Evolutionary conservation across 2,329 filamentous ascomycete genomes (phyloP).

Genomic region (Aspergillus fumigatus): DNA sequence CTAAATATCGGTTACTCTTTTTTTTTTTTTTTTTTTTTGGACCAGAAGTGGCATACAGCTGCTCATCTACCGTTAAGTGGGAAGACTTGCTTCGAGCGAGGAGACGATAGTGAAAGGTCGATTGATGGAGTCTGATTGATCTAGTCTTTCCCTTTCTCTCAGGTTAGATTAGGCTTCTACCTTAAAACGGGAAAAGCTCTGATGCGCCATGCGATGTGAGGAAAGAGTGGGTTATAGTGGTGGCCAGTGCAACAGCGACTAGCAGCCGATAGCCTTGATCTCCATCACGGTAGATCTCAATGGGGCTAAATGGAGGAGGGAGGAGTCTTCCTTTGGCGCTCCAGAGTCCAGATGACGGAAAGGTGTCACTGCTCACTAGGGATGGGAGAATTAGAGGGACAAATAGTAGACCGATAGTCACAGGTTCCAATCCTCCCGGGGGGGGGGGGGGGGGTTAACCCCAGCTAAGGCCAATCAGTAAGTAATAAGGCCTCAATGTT

Average conservation of each 20-base stretch:
- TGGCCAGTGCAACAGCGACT: slow-evolving; percentile 31
- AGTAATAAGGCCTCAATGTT: slow-evolving; percentile 13
- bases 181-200: slow-evolving; percentile 10
- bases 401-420: slow-evolving; percentile 7
- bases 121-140: neutral
- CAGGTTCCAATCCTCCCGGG: slow-evolving; percentile 17
- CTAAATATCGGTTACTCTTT: neutral
- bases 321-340: slow-evolving; percentile 2
- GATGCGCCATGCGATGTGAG: slow-evolving; percentile 9
- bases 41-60: neutral
- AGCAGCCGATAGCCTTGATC: slow-evolving; percentile 36
- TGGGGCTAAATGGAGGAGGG: slow-evolving; percentile 1
- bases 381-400: slow-evolving; percentile 7
- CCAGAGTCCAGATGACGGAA: slow-evolving; percentile 3
- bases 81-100: neutral
- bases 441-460: slow-evolving; percentile 4
- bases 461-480: slow-evolving; percentile 4
- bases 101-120: neutral
- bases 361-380: neutral
- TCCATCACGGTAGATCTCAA: slow-evolving; percentile 30
- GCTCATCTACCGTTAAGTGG: neutral
- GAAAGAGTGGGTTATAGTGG: slow-evolving; percentile 14
- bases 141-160: slow-evolving; percentile 1
- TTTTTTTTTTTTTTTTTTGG: neutral
- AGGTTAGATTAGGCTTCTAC: slow-evolving; percentile 22